Conservation (phyloP, 805 yeast species). For the Starmerella bombicola region DNA sequence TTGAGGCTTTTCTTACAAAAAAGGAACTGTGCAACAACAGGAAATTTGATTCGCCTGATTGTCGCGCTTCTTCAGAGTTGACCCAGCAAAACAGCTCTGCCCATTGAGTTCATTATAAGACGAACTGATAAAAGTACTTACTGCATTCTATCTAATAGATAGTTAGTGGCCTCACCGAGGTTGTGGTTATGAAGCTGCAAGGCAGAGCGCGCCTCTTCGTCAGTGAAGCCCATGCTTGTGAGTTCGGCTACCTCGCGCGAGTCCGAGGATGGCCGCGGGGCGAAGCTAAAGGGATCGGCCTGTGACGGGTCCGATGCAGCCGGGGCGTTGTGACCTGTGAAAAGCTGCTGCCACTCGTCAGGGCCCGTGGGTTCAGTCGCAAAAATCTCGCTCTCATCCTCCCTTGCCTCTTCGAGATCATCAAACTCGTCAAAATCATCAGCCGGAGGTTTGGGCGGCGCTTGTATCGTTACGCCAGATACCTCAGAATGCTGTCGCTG, state of each 20-base stretch:
- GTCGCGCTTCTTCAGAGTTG: too few species aligned
- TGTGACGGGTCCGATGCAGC: conserved; percentile 10
- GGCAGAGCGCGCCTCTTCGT: conserved; percentile 53
- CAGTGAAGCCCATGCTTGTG: conserved; percentile 79
- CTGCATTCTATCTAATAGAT: conserved; percentile 42
- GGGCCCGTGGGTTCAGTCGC: conserved; percentile 21
- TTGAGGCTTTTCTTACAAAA: too few species aligned
- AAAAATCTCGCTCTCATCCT: conserved; percentile 23
- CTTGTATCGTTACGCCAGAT: too few species aligned
- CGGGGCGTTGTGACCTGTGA: conserved; percentile 46
- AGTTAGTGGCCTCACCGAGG: conserved; percentile 78
- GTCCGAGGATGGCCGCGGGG: conserved; percentile 1
- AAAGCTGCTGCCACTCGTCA: conserved; percentile 90
- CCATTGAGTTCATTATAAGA: too few species aligned
- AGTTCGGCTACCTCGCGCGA: conserved; percentile 37
- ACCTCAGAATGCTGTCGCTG: neutral
- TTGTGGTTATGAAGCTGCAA: conserved; percentile 59
- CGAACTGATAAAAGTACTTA: conserved; percentile 1
- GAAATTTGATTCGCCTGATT: too few species aligned
- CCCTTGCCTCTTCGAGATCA: conserved; percentile 33
- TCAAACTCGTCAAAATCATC: conserved; percentile 27
- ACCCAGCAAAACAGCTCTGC: too few species aligned
- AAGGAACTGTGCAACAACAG: too few species aligned
- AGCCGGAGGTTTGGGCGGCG: neutral
- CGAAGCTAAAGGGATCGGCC: neutral